A percentile compares a stretch with the other conserved stretches of the same genome.
phyloP scores from a whole-genome alignment of 1,284 basidiomycete species.

The Trichosporon ovoides region DNA sequence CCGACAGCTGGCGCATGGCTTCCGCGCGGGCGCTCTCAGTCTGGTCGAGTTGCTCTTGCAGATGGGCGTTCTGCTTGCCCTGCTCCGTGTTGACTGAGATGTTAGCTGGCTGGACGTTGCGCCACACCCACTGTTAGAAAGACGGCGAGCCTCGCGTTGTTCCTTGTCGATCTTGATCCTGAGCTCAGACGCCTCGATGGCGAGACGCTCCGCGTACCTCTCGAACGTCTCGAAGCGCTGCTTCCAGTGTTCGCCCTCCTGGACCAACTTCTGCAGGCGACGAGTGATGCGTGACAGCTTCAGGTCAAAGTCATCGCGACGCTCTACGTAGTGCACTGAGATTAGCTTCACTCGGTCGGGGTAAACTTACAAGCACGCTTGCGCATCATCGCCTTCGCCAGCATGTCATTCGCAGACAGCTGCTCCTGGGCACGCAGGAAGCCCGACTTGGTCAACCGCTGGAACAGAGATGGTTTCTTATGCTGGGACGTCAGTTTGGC shows the following conservation, averaged over 20 bases:
- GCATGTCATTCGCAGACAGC: conserved; percentile 70
- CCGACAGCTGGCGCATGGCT: conserved; percentile 47
- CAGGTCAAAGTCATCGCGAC: conserved; percentile 81
- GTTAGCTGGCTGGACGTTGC: no score
- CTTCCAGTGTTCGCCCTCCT: conserved; percentile 52
- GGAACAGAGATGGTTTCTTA: conserved; percentile 81
- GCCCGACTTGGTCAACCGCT: conserved; percentile 63
- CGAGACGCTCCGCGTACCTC: conserved; percentile 49
- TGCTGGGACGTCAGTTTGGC: conserved; percentile 54
- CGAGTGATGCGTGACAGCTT: conserved; percentile 53
- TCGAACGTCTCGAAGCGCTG: conserved; percentile 51
- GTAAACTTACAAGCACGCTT: conserved; percentile 34
- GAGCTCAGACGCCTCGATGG: conserved; percentile 49
- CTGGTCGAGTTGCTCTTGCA: conserved; percentile 39
- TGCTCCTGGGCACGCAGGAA: conserved; percentile 70
- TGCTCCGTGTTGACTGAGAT: conserved; percentile 31
- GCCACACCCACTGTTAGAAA: conserved; percentile 38
- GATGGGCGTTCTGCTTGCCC: conserved; percentile 33
- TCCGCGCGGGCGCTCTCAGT: conserved; percentile 44
- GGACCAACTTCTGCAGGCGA: conserved; percentile 50
- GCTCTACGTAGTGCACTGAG: conserved; percentile 73
- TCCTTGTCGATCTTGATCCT: conserved; percentile 50
- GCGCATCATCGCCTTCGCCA: conserved; percentile 76
- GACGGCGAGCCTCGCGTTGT: conserved; percentile 45
- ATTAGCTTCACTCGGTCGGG: neutral